These are phyloP conservation scores for Mucor lusitanicus DNA, from an alignment of 371 early-diverging fungal genomes.

Conservation along the genomic window DNA sequence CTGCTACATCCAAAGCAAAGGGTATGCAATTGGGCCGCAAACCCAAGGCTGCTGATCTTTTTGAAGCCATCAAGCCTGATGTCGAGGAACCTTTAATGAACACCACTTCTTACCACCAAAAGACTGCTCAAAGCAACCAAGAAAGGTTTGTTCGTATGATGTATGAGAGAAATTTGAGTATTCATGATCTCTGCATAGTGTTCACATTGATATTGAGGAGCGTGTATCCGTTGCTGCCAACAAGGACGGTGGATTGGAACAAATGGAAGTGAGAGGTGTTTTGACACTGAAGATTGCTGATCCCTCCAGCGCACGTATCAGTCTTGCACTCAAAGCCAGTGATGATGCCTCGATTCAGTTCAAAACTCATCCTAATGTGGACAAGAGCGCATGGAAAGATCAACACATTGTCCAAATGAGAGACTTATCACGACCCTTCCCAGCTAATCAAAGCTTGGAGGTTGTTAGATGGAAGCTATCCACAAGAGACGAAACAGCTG, in stretches of 20 bases:
- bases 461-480: constrained; percentile 88
- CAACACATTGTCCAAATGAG: constrained; percentile 77
- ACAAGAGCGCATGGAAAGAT: constrained; percentile 82
- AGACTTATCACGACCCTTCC: constrained; percentile 84
- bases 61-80: constrained; percentile 85
- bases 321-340: constrained; percentile 53
- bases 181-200: constrained; percentile 42
- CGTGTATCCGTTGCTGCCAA: constrained; percentile 80
- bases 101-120: constrained; percentile 17
- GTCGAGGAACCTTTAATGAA: constrained; percentile 53
- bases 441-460: constrained; percentile 81
- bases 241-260: constrained; percentile 90
- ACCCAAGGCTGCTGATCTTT: constrained; percentile 73
- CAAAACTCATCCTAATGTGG: constrained; percentile 97
- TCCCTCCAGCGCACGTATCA: constrained; percentile 57
- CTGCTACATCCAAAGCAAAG: constrained; percentile 62
- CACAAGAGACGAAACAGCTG: constrained; percentile 76
- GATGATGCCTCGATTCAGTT: constrained; percentile 74
- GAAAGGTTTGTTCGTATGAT: constrained; percentile 17
- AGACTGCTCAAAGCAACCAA: constrained; percentile 12
- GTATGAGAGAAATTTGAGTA: neutral
- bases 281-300: constrained; percentile 79
- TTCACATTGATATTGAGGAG: constrained; percentile 89
- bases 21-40: constrained; percentile 96
- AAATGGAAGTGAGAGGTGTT: constrained; percentile 92